Conservation (phyloP, 257 asterid species). For the Capsicum pubescens region DNA sequence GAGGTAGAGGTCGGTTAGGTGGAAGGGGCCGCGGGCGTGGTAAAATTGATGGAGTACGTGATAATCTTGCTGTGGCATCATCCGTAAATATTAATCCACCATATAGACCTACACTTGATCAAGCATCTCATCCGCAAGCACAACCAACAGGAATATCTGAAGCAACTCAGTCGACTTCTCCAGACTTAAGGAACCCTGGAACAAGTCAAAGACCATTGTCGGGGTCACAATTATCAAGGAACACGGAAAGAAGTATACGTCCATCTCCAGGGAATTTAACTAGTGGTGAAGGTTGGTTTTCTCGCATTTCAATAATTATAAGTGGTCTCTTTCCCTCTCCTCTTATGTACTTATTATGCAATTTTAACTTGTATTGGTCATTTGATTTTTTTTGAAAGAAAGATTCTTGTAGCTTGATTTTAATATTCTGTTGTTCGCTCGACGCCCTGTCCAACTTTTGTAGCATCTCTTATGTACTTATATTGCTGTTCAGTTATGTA, state of each 20-base stretch:
- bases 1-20: conserved; percentile 14
- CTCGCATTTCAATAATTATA: neutral
- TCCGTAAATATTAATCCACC: neutral
- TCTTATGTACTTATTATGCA: neutral
- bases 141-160: conserved; percentile 7
- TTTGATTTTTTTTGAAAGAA: neutral
- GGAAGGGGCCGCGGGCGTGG: neutral
- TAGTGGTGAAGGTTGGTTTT: conserved; percentile 21
- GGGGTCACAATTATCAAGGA: conserved; percentile 9
- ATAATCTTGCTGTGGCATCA: conserved; percentile 19
- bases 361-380: neutral
- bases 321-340: conserved; percentile 17
- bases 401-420: neutral
- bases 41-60: conserved; percentile 13
- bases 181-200: conserved; percentile 8
- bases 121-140: conserved; percentile 16
- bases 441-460: neutral
- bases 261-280: conserved; percentile 26
- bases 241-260: conserved; percentile 23
- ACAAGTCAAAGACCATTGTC: conserved; percentile 5
- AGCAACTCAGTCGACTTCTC: conserved; percentile 7
- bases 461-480: neutral
- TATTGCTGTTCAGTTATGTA: neutral
- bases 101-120: conserved; percentile 6
- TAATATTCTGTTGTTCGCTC: neutral